Evolutionary conservation across 441 rosid species (phyloP), one percentile per base, ranked within the genome.

Genomic region (Breynia disticha): DNA sequence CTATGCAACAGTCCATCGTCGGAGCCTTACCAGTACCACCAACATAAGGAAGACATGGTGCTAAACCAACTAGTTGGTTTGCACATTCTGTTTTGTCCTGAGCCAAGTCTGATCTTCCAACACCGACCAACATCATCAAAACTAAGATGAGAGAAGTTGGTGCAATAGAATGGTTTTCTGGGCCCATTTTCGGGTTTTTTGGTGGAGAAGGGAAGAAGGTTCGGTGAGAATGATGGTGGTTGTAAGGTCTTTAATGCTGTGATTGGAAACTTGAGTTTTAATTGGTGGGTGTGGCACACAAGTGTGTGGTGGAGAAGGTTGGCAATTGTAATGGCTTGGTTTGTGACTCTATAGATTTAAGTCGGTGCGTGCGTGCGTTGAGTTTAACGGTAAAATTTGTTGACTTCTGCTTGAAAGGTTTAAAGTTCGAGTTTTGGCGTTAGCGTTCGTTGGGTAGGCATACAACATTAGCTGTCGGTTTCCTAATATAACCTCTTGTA

Each of bases 41-140:
- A 5, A 81, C 97, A 17, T 76, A 90, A 1, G 89, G 72, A 19
- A 90, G 70, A 50, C 95, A 90, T 0, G 94, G 49, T 8, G 90
- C 70, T 2, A 90, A 69, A 28, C 74, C 75, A 11, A 73, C 51
- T 5, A 90, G 59, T 49, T 82, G 81, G 57, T 57, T 32, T 2
- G 83, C 49, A 52, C 97, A 90, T 56, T 90, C 94, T 0, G 74
- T 59, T 62, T 63, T 77, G 62, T 90, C 97, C 62, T 84, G 76
- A 59, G 66, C 62, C 21, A 82, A 11, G 64, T 76, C 79, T 39
- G 84, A 67, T 32, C 39, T 55, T 42, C 68, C 86, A 11, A 57
- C 43, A 1, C 76, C 72, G 17, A 46, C 7, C 21, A 71, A 16
- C 64, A 71, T 24, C 44, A 69, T 13, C 52, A 65, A 3, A 16